Evolutionary conservation across 1,139 yeast genomes (phyloP).

Genomic region (Taphrina pruni): DNA sequence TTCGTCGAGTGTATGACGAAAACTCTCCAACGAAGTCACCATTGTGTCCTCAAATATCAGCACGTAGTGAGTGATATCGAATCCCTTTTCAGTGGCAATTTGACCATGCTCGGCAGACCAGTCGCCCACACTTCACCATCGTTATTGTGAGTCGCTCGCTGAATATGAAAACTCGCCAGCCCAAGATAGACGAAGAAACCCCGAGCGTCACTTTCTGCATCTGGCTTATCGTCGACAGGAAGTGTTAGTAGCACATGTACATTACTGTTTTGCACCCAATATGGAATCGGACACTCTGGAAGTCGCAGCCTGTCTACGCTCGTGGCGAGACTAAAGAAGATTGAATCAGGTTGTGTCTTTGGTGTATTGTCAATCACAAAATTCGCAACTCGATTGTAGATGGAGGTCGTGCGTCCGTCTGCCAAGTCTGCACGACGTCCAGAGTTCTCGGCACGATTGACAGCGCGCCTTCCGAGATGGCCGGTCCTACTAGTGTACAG

Average conservation of each 20-base stretch:
- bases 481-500: neutral
- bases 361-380: neutral
- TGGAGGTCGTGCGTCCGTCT: neutral
- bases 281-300: neutral
- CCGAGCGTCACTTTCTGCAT: neutral
- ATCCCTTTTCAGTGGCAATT: neutral
- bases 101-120: constrained; percentile 4
- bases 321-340: constrained; percentile 3
- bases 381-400: neutral
- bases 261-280: constrained; percentile 1
- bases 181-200: neutral
- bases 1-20: constrained; percentile 1
- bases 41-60: neutral
- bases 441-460: neutral
- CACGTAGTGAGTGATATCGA: constrained; percentile 4
- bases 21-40: neutral
- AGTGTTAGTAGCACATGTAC: neutral
- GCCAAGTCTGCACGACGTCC: neutral
- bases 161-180: constrained; percentile 1
- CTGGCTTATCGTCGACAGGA: neutral
- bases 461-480: neutral
- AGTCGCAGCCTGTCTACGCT: neutral
- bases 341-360: neutral
- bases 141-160: neutral
- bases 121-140: neutral